Evolutionary conservation across 2,329 filamentous ascomycete genomes (phyloP).

Genomic region (Celoporthe dispersa): DNA sequence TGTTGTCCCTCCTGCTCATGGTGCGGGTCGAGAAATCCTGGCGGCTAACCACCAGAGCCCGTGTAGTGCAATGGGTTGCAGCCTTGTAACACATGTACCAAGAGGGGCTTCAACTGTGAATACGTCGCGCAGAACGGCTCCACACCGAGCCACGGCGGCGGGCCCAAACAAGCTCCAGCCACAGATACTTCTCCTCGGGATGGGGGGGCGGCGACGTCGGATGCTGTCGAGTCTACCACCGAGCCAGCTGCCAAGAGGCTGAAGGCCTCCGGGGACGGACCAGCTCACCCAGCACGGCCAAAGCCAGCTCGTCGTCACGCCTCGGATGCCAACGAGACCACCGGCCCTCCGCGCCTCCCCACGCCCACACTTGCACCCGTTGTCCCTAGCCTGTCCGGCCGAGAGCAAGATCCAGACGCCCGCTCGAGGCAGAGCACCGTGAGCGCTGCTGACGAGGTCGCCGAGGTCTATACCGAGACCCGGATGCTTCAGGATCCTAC

Average conservation of each 20-base stretch:
- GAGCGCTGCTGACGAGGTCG: constrained; percentile 58
- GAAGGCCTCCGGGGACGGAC: constrained; percentile 29
- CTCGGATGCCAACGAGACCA: constrained; percentile 34
- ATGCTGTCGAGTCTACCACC: constrained; percentile 19
- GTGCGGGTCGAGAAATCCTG: not conserved
- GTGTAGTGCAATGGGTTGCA: constrained; percentile 62
- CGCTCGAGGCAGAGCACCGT: constrained; percentile 44
- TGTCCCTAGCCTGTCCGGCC: constrained; percentile 21
- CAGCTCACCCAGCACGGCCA: not conserved
- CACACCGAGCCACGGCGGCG: constrained; percentile 31
- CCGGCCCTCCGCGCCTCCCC: constrained; percentile 39
- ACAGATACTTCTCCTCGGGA: constrained; percentile 32
- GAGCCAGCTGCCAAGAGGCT: constrained; percentile 19
- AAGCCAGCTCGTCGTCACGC: constrained; percentile 8
- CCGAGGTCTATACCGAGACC: constrained; percentile 56
- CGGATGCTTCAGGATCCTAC: constrained; percentile 65
- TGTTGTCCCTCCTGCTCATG: not conserved
- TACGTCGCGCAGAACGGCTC: constrained; percentile 43
- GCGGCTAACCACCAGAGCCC: constrained; percentile 24
- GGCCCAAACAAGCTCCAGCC: constrained; percentile 38
- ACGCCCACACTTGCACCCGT: constrained; percentile 11
- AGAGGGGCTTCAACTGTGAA: constrained; percentile 51
- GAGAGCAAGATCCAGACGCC: constrained; percentile 39
- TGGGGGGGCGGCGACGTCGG: constrained; percentile 26
- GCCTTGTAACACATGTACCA: constrained; percentile 63